A percentile compares a stretch with the other conserved stretches of the same genome.
Conservation (phyloP, 2,329 filamentous ascomycete species). For the Neopestalotiopsis sp. region DNA sequence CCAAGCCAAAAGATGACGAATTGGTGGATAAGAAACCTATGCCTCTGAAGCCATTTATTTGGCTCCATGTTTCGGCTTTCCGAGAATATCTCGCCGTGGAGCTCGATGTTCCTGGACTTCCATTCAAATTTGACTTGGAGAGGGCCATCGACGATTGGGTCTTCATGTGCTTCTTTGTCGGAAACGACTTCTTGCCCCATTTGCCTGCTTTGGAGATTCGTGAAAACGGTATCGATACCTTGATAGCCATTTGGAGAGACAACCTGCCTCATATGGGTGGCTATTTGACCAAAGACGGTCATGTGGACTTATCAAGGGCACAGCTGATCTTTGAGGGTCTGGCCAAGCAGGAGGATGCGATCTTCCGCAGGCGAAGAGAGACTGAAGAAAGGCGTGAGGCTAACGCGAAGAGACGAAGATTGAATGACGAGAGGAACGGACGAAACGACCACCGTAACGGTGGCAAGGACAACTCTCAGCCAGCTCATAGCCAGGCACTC, state of each 20-base stretch:
- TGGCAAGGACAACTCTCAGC: slow-evolving; percentile 49
- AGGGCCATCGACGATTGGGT: slow-evolving; percentile 97
- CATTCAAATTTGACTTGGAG: slow-evolving; percentile 91
- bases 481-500: slow-evolving; percentile 61
- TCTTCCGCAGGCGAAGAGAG: slow-evolving; percentile 88
- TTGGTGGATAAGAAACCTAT: slow-evolving; percentile 79
- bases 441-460: slow-evolving; percentile 39
- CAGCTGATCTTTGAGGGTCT: slow-evolving; percentile 88
- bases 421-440: slow-evolving; percentile 61
- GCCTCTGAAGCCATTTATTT: slow-evolving; percentile 91
- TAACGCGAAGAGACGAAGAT: slow-evolving; percentile 77
- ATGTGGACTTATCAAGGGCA: slow-evolving; percentile 84
- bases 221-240: slow-evolving; percentile 94
- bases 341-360: slow-evolving; percentile 90
- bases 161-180: slow-evolving; percentile 98
- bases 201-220: slow-evolving; percentile 96
- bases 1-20: slow-evolving; percentile 79
- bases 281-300: slow-evolving; percentile 94
- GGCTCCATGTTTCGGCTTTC: slow-evolving; percentile 91
- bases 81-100: slow-evolving; percentile 94
- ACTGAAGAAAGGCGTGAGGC: slow-evolving; percentile 84
- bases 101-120: slow-evolving; percentile 80
- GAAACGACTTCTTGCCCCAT: slow-evolving; percentile 97
- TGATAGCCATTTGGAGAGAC: slow-evolving; percentile 97
- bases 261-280: slow-evolving; percentile 91